phyloP scores from a whole-genome alignment of 2,329 filamentous ascomycete genomes.

The Phialemonium atrogriseum region DNA sequence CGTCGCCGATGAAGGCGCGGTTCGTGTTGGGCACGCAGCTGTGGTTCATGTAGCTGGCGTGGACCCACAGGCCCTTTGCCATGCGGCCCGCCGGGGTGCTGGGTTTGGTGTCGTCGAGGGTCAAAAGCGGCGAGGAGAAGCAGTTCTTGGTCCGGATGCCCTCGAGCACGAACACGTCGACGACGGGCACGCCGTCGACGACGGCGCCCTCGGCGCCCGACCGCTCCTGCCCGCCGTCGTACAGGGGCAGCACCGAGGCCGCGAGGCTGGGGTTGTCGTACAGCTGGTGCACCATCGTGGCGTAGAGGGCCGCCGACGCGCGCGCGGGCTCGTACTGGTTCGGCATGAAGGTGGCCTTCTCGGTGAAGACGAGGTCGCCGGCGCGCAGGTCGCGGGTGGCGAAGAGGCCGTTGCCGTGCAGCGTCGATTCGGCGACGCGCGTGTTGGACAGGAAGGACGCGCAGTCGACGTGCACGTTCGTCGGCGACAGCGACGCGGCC shows the following conservation, averaged over 20 bases:
- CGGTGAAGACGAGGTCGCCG: constrained; percentile 32
- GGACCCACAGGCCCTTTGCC: constrained; percentile 21
- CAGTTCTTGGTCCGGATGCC: constrained; percentile 32
- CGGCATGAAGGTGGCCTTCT: constrained; percentile 30
- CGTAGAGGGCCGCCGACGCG: constrained; percentile 33
- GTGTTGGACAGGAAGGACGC: constrained; percentile 26
- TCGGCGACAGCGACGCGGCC: constrained; percentile 10
- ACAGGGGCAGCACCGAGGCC: constrained; percentile 21
- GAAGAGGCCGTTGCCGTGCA: constrained; percentile 33
- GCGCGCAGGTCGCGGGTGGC: constrained; percentile 25
- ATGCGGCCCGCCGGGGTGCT: constrained; percentile 6
- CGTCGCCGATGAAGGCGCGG: constrained; percentile 21
- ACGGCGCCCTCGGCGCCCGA: constrained; percentile 21
- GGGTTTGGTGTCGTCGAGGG: constrained; percentile 19
- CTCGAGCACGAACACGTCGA: constrained; percentile 31
- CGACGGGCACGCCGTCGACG: constrained; percentile 24
- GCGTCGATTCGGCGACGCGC: constrained; percentile 19
- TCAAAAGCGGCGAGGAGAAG: constrained; percentile 25
- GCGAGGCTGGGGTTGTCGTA: constrained; percentile 29
- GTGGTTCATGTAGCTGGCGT: constrained; percentile 20
- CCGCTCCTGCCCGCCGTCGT: constrained; percentile 24
- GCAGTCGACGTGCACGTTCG: constrained; percentile 19
- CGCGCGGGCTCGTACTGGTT: constrained; percentile 32
- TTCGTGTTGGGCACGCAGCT: constrained; percentile 21
- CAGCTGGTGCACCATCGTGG: constrained; percentile 28